Evolutionary conservation across 2,329 filamentous ascomycete genomes (phyloP).

Genomic region (Venturiaceae sp.): DNA sequence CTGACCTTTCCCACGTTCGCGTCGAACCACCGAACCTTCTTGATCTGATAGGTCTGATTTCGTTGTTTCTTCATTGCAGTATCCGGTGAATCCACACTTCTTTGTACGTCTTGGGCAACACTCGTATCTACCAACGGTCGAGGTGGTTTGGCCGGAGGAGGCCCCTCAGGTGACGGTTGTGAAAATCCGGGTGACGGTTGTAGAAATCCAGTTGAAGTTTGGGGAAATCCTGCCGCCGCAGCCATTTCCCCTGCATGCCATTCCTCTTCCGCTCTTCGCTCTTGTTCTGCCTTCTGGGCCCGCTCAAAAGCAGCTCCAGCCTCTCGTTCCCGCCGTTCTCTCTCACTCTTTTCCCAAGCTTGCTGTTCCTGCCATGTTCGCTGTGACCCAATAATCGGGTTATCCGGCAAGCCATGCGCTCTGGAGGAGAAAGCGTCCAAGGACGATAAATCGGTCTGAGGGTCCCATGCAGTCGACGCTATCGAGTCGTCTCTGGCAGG

Average conservation of each 20-base stretch:
- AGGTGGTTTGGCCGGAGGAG: constrained; percentile 22
- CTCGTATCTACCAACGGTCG: constrained; percentile 13
- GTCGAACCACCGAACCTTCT: constrained; percentile 82
- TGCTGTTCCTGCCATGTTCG: constrained; percentile 22
- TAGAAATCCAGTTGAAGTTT: constrained; percentile 11
- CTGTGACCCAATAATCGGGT: constrained; percentile 11
- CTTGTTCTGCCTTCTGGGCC: constrained; percentile 15
- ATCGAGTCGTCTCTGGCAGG: constrained; percentile 13
- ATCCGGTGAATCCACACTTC: constrained; percentile 15
- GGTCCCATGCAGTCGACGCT: constrained; percentile 19
- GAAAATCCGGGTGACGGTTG: constrained; percentile 17
- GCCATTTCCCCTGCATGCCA: constrained; percentile 16
- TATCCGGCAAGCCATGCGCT: constrained; percentile 15
- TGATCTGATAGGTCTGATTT: constrained; percentile 78
- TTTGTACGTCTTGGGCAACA: constrained; percentile 5
- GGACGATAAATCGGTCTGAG: constrained; percentile 19
- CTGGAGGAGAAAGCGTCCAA: constrained; percentile 19
- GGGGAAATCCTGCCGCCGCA: constrained; percentile 7
- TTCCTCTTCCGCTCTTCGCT: constrained; percentile 18
- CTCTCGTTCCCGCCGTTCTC: constrained; percentile 17
- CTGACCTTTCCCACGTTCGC: constrained; percentile 49
- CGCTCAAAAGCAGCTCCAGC: constrained; percentile 14
- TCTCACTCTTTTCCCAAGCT: constrained; percentile 18
- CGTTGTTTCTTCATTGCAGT: constrained; percentile 34
- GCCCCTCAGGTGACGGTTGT: constrained; percentile 24